phyloP scores from a whole-genome alignment of 495 filamentous ascomycete genomes.

The Astrothelium subdiscretum region DNA sequence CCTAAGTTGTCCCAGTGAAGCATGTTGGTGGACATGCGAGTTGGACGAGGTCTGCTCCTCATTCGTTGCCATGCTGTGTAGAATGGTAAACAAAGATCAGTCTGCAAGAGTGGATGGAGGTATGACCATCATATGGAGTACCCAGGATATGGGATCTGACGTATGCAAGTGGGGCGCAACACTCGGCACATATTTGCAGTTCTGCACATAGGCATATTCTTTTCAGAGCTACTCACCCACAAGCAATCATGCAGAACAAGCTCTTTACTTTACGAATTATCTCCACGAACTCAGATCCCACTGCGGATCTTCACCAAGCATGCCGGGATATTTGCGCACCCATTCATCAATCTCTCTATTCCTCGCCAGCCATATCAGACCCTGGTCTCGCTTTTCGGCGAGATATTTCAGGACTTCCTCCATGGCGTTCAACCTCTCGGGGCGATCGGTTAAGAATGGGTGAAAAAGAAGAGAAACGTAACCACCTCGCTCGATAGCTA shows the following conservation, averaged over 20 bases:
- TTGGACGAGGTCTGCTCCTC: neutral
- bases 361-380: conserved; percentile 15
- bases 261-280: neutral
- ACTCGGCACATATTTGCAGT: neutral
- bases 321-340: conserved; percentile 3
- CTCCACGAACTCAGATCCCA: conserved; percentile 9
- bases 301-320: conserved; percentile 11
- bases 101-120: too few species aligned
- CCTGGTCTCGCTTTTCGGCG: conserved; percentile 10
- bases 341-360: conserved; percentile 12
- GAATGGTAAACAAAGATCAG: neutral
- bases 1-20: neutral
- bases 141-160: neutral
- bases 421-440: conserved; percentile 11
- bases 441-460: conserved; percentile 12
- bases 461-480: conserved; percentile 16
- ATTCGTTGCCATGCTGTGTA: too few species aligned
- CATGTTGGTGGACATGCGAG: neutral
- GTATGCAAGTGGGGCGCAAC: neutral
- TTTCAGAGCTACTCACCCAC: too few species aligned
- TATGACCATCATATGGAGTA: too few species aligned
- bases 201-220: too few species aligned
- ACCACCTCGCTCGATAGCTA: conserved; percentile 12
- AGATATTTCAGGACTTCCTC: conserved; percentile 11
- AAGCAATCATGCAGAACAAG: too few species aligned